A percentile compares a stretch with the other conserved stretches of the same genome.
phyloP scores from a whole-genome alignment of 1,284 basidiomycete genomes.

The Spongiforma sp. region DNA sequence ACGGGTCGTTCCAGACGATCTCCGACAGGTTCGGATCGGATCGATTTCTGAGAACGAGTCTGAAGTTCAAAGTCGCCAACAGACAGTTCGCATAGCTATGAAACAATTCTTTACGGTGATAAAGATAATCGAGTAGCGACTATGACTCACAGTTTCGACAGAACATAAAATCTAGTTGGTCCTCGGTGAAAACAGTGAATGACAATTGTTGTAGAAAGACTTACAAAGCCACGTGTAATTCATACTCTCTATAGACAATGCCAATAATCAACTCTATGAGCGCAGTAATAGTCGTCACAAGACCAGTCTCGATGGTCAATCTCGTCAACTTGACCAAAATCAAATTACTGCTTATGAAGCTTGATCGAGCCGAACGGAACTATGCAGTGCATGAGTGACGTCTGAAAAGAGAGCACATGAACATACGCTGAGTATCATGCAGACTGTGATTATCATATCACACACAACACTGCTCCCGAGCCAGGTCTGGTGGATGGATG shows the following conservation, averaged over 20 bases:
- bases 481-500: conserved; percentile 13
- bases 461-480: conserved; percentile 15
- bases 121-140: background rate
- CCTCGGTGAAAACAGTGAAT: background rate
- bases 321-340: conserved; percentile 14
- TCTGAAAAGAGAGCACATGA: background rate
- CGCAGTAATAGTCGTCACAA: conserved; percentile 15
- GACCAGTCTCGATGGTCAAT: conserved; percentile 20
- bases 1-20: conserved; percentile 6
- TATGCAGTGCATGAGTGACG: background rate
- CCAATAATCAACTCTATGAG: conserved; percentile 15
- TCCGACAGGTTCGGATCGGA: background rate
- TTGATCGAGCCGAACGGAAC: conserved; percentile 9
- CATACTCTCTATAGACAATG: background rate
- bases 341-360: conserved; percentile 1
- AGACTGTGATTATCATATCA: conserved; percentile 16
- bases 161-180: conserved; percentile 8
- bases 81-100: conserved; percentile 21
- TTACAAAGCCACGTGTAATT: conserved; percentile 17
- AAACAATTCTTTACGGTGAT: background rate
- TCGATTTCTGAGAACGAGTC: conserved; percentile 2
- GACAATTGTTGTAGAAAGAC: background rate
- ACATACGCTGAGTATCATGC: conserved; percentile 15
- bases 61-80: conserved; percentile 14
- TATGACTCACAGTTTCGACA: conserved; percentile 21